Evolutionary conservation across 805 yeast species (phyloP), one percentile per base, ranked within the genome.

Genomic region (Monosporozyma unispora): DNA sequence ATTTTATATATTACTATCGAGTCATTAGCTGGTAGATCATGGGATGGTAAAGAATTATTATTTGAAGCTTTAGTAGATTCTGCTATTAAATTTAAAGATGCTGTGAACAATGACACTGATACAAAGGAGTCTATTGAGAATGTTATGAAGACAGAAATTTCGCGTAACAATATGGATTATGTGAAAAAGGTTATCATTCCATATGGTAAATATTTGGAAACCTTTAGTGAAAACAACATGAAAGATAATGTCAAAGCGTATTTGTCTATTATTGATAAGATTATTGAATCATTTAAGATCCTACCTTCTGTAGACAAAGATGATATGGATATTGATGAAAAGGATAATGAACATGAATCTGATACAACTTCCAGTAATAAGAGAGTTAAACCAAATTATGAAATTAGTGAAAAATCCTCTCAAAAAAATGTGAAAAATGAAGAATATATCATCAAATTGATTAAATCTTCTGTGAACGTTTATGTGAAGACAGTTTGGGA

Each of bases 41-140:
- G 96, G 93, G 74, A 75, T 14, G 98, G 97, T 5, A 91, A 91
- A 59, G 96, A 89, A 56, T 65, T 73, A 27, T 75, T 93, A 1
- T 69, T 88, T 18, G 80, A 79, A 35, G 86, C 96, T 0, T 68
- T 90, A 48, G 84, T 86, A 0, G 66, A 78, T 1, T 71, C 85
- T 29, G 60, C 82, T 0, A 58, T 70, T 16, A 79, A 78, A 51
- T 72, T 80, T 8, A 66, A 71, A 44, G 57, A 55, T 0, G 69
- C 61, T 42, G 55, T 81, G 12, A 4, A 3, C 7, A 45, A 48
- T 0, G 49, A 58, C 1, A 50, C 55, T 1, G 71, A 60, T 0
- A 43, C 78, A 5, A 60, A 70, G 29, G 64, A 62, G 1, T 62
- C 56, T 22, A 65, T 84, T 7, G 67, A 67, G 27, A 70, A 71